Conservation (phyloP, 2,329 filamentous ascomycete genomes). For the Hypoxylon sp. region DNA sequence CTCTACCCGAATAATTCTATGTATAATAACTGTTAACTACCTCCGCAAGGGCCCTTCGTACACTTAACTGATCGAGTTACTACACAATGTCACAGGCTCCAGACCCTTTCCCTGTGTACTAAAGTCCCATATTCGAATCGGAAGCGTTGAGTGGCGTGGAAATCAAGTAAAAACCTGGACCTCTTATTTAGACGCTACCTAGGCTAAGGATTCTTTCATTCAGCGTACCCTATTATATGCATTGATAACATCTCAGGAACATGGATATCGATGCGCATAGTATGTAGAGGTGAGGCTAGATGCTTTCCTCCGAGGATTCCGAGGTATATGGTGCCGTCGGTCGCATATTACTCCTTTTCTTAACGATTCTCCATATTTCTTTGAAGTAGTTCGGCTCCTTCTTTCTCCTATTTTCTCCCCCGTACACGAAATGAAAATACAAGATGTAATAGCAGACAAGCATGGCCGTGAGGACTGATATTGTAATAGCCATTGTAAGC, state of each 20-base stretch:
- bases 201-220: background rate
- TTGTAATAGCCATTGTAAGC: conserved; percentile 7
- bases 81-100: too few species aligned
- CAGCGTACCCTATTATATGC: background rate
- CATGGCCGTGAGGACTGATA: background rate
- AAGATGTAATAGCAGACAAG: background rate
- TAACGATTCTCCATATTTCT: conserved; percentile 1
- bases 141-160: too few species aligned
- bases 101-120: too few species aligned
- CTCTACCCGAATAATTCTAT: too few species aligned
- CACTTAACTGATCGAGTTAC: too few species aligned
- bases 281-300: background rate
- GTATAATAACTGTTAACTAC: too few species aligned
- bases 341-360: background rate
- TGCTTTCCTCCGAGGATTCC: background rate
- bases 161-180: too few species aligned
- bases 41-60: too few species aligned
- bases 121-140: too few species aligned
- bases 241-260: background rate
- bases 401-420: background rate
- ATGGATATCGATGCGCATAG: background rate
- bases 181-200: too few species aligned
- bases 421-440: background rate
- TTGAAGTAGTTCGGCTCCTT: background rate
- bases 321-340: background rate